Evolutionary conservation across 2,329 filamentous ascomycete genomes (phyloP).

Genomic region (Ophiostoma sp.): DNA sequence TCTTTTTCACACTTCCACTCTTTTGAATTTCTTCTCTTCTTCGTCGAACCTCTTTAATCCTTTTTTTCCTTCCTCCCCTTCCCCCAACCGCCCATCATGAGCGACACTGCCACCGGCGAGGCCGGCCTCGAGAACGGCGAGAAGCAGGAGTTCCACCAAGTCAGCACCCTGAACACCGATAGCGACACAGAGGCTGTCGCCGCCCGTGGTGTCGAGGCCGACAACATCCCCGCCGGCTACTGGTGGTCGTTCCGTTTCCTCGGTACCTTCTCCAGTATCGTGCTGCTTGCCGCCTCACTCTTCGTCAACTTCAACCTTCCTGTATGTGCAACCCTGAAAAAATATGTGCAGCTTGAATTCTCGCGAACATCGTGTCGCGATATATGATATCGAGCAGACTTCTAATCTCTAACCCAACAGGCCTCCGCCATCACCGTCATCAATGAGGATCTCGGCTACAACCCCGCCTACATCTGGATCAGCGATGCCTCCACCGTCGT

Average conservation of each 20-base stretch:
- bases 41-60: not conserved
- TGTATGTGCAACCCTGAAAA: not conserved
- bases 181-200: constrained; percentile 17
- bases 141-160: constrained; percentile 11
- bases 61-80: not conserved
- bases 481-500: constrained; percentile 26
- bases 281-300: constrained; percentile 22
- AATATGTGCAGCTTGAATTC: not conserved
- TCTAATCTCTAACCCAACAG: constrained; percentile 8
- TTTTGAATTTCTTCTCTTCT: not conserved
- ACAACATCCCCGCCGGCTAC: constrained; percentile 27
- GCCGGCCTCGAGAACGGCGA: constrained; percentile 16
- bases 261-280: constrained; percentile 22
- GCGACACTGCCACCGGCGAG: constrained; percentile 15
- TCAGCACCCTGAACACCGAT: constrained; percentile 3
- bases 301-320: constrained; percentile 25
- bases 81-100: not conserved
- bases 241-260: constrained; percentile 27
- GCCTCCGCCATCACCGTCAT: constrained; percentile 27
- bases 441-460: constrained; percentile 26
- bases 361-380: too few relatives aligned
- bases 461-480: constrained; percentile 26
- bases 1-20: constrained; percentile 5
- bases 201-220: constrained; percentile 23
- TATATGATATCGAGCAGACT: not conserved